Evolutionary conservation across 176 grass and related monocot species (phyloP), one percentile per base, ranked within the genome.

Genomic region (Cenchrus purpureus): DNA sequence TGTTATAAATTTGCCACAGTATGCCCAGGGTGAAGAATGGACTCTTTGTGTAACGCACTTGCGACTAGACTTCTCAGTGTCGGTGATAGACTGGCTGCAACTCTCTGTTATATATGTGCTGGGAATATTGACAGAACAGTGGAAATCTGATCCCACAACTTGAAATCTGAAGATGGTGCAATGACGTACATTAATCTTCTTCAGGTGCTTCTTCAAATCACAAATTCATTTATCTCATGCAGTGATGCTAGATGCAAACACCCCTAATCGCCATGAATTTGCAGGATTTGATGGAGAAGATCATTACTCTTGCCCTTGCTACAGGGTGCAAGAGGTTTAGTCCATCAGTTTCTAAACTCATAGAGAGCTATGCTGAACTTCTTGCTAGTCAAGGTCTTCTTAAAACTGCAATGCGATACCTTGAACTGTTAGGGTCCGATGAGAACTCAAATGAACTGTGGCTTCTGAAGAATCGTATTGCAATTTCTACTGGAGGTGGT

Each of bases 231-330:
- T 12, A 53, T 53, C 51, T 53, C 13, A 14, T 53, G 12, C 51
- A 4, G 51, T 53, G 51, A 53, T 53, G 11, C 51, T 53, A 14
- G 51, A 14, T 53, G 51, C 11, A 53, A 53, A 14, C 12, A 53
- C 14, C 13, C 51, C 51, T 53, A 53, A 53, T 53, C 13, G 51
- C 2, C 51, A 53, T 53, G 12, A 53, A 53, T 53, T 11, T 77
- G 87, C 87, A 95, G 96, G 93, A 98, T 92, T 94, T 98, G 83
- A 98, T 98, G 93, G 96, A 98, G 72, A 98, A 98, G 91, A 98
- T 89, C 20, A 95, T 98, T 50, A 92, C 92, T 68, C 90, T 98
- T 6, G 89, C 93, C 54, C 89, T 98, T 85, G 96, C 87, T 17
- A 98, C 93, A 31, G 96, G 91, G 28, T 89, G 94, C 86, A 98